Percentiles rank a stretch among this genome's conserved stretches.
phyloP scores from a whole-genome alignment of 306 rosid species.

The Begonia masoniana region DNA sequence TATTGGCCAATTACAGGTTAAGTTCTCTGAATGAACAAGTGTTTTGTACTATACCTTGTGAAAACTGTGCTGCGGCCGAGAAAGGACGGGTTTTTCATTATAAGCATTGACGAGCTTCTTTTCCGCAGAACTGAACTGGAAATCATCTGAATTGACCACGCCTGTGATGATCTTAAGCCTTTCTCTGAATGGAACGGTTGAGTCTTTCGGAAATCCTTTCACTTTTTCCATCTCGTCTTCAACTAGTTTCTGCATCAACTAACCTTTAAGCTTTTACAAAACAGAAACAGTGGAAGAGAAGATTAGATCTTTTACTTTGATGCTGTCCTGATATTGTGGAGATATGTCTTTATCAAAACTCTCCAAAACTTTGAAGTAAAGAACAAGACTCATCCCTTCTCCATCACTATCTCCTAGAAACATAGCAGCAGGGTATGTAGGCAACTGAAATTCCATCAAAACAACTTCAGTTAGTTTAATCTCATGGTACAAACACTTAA shows the following conservation, averaged over 20 bases:
- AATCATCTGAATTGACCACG: conserved; percentile 77
- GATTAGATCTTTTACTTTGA: conserved; percentile 28
- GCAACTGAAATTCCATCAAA: conserved; percentile 39
- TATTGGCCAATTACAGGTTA: too few relatives aligned
- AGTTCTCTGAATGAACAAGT: too few relatives aligned
- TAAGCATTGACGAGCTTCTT: conserved; percentile 67
- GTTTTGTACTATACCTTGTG: conserved; percentile 32
- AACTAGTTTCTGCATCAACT: conserved; percentile 39
- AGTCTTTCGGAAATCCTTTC: conserved; percentile 77
- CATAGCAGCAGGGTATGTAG: conserved; percentile 90
- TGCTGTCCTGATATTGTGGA: conserved; percentile 65
- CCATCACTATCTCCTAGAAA: conserved; percentile 88
- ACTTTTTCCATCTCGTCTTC: conserved; percentile 79
- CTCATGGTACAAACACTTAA: too few relatives aligned
- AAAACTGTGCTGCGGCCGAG: conserved; percentile 89
- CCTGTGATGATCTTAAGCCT: conserved; percentile 90
- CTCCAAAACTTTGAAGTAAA: conserved; percentile 64
- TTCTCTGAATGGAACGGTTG: conserved; percentile 63
- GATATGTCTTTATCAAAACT: conserved; percentile 51
- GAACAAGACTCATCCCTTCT: conserved; percentile 77
- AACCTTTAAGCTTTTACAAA: too few relatives aligned
- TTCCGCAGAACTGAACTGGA: conserved; percentile 66
- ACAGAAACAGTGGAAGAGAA: too few relatives aligned
- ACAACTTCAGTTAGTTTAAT: too few relatives aligned
- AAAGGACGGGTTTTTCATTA: conserved; percentile 86